These are phyloP conservation scores for Erucastrum elatum DNA, from an alignment of 345 rosid genomes.

Conservation along the genomic window DNA sequence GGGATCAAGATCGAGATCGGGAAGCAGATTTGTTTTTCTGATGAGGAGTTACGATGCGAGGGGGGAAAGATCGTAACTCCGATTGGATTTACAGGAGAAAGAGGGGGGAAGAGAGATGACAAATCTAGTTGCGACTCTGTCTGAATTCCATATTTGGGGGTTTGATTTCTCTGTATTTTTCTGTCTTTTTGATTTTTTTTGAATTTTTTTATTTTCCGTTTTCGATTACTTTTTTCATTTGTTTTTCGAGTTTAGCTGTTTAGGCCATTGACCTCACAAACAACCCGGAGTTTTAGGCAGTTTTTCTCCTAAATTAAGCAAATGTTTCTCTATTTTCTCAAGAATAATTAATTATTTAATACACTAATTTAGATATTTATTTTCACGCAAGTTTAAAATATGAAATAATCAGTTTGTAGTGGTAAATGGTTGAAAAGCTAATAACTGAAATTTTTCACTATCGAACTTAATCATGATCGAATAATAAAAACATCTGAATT, in stretches of 20 bases:
- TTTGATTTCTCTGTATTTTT: conserved; percentile 34
- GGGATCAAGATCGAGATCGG: conserved; percentile 41
- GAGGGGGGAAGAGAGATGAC: conserved; percentile 31
- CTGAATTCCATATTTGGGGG: conserved; percentile 36
- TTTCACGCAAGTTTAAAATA: not conserved
- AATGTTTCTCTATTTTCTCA: conserved; percentile 21
- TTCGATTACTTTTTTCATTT: conserved; percentile 14
- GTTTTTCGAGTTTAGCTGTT: conserved; percentile 39
- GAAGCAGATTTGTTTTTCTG: not conserved
- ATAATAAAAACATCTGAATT: not conserved
- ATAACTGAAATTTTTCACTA: not conserved
- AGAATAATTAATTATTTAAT: not conserved
- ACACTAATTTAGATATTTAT: not conserved
- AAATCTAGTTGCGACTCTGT: conserved; percentile 38
- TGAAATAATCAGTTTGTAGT: not conserved
- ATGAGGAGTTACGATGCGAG: conserved; percentile 38
- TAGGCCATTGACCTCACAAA: conserved; percentile 41
- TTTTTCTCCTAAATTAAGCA: conserved; percentile 38
- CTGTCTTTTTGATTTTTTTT: conserved; percentile 7
- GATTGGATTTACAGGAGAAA: conserved; percentile 29
- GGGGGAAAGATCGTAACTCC: conserved; percentile 40
- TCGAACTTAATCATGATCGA: not conserved
- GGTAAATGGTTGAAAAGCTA: not conserved
- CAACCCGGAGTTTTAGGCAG: conserved; percentile 42
- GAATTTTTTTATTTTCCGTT: not conserved